Conservation (phyloP, 2,329 filamentous ascomycete species). For the Fusarium musae region DNA sequence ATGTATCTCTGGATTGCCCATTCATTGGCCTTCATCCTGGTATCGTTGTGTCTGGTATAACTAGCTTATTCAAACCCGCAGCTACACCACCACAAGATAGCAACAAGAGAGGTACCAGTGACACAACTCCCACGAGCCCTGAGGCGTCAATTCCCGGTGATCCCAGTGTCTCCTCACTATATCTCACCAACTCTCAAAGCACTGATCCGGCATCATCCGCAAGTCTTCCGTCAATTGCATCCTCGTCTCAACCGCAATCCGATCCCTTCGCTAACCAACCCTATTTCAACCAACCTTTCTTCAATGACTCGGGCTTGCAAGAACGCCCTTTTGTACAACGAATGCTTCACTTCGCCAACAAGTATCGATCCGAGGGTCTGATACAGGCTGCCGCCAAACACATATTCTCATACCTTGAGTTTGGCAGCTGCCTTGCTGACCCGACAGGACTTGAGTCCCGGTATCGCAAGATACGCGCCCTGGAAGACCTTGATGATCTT, state of each 20-base stretch:
- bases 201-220: conserved; percentile 29
- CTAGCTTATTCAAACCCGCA: conserved; percentile 75
- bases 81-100: conserved; percentile 42
- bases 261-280: conserved; percentile 79
- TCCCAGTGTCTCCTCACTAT: conserved; percentile 30
- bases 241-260: conserved; percentile 26
- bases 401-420: conserved; percentile 83
- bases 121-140: conserved; percentile 4
- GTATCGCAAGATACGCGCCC: conserved; percentile 74
- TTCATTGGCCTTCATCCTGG: conserved; percentile 91
- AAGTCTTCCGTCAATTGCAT: conserved; percentile 33
- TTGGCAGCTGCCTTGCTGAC: conserved; percentile 83
- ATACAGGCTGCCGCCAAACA: conserved; percentile 77
- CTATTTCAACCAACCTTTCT: conserved; percentile 78
- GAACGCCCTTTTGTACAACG: conserved; percentile 76
- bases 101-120: neutral
- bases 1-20: conserved; percentile 85
- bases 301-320: conserved; percentile 77
- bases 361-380: conserved; percentile 78
- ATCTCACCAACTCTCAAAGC: conserved; percentile 34
- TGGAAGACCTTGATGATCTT: conserved; percentile 77
- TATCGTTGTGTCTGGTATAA: conserved; percentile 82
- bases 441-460: conserved; percentile 74
- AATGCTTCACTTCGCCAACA: conserved; percentile 80
- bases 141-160: conserved; percentile 9